Percentiles rank a stretch among this genome's conserved stretches.
These are phyloP conservation scores for Pseudogymnoascus sp. DNA, from an alignment of 2,329 filamentous ascomycete genomes.

Conservation along the genomic window DNA sequence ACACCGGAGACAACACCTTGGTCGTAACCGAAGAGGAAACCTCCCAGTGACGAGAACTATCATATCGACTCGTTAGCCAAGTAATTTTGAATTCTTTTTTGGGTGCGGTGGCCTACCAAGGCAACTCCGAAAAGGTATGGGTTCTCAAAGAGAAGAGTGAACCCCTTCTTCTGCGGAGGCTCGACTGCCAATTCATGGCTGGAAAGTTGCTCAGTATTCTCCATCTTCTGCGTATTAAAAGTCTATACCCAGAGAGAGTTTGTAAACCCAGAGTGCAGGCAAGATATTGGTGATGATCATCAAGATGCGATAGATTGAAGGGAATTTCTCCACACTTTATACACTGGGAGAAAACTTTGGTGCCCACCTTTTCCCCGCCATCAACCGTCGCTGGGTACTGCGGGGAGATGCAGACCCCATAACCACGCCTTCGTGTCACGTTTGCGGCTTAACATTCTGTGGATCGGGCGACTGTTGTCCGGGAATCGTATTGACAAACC, in stretches of 20 bases:
- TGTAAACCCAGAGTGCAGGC: background rate
- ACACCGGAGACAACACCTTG: constrained; percentile 44
- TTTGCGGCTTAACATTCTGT: background rate
- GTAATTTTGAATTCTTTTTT: background rate
- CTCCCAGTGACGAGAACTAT: constrained; percentile 38
- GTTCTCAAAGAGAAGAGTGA: constrained; percentile 24
- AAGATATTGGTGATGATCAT: background rate
- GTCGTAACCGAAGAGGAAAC: constrained; percentile 43
- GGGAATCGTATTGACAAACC: background rate
- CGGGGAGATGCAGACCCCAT: constrained; percentile 1
- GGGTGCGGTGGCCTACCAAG: constrained; percentile 26
- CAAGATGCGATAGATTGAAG: background rate
- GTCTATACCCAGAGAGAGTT: background rate
- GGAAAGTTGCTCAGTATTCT: background rate
- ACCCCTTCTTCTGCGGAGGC: background rate
- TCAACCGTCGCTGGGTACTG: background rate
- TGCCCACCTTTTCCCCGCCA: constrained; percentile 6
- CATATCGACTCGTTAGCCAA: background rate
- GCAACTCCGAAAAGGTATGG: constrained; percentile 36
- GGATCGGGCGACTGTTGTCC: constrained; percentile 10
- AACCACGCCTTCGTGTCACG: background rate
- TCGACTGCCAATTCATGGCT: background rate
- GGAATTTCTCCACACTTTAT: constrained; percentile 7
- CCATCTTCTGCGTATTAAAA: background rate
- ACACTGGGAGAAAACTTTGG: background rate